Evolutionary conservation across 108 stramenopile genomes (phyloP), one percentile per base, ranked within the genome.

Genomic region (Nannochloropsis gaditana): DNA sequence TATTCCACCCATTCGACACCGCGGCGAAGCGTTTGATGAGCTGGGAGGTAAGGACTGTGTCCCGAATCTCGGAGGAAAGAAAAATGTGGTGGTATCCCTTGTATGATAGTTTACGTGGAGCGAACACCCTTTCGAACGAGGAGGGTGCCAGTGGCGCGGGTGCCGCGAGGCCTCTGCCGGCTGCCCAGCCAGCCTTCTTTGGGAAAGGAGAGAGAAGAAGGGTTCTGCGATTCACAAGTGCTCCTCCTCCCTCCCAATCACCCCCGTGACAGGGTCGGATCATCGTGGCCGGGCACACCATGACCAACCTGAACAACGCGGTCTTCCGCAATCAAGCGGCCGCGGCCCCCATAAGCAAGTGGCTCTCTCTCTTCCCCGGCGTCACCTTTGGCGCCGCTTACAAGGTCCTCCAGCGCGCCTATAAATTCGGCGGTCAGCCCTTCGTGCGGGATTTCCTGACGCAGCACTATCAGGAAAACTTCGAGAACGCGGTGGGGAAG

Each of bases 341-440:
- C 19, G 91, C 86, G 87, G 79, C 85, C 17, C 44, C 89, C 31
- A 80, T 84, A 2, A 79, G 47, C 73, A 94, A 94, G 87, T 85
- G 89, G 83, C 81, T 85, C 85, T 86, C 89, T 84, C 92, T 94
- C 9, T 94, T 93, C 82, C 94, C 94, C 19, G 94, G 94, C 5
- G 90, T 94, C 79, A 93, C 93, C 19, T 94, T 93, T 59, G 94
- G 93, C 43, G 93, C 93, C 17, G 94, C 89, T 31, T 94, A 94
- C 92, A 94, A 94, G 92, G 91, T 94, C 83, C 88, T 93, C 42
- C 93, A 94, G 85, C 92, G 94, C 43, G 90, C 93, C 11, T 94
- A 94, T 90, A 94, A 94, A 83, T 94, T 93, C 82, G 93, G 94
- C 44, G 94, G 94, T 11, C 94, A 94, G 88, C 93, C 92, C 9